Evolutionary conservation across 2,329 filamentous ascomycete species (phyloP).

Genomic region (Colletotrichum eleusines): DNA sequence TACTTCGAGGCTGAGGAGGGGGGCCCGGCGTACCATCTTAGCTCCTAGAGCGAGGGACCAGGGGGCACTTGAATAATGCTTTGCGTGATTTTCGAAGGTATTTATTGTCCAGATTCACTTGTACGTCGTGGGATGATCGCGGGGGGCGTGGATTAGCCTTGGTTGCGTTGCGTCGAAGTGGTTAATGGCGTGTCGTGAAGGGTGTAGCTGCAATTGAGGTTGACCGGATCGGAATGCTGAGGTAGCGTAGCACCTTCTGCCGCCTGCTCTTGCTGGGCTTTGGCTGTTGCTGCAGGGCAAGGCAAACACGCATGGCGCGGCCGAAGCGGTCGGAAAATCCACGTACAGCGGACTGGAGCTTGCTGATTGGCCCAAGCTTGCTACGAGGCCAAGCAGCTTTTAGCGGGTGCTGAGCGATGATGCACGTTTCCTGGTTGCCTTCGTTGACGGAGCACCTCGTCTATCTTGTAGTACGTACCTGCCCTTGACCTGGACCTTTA

Average conservation of each 20-base stretch:
- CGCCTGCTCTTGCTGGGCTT: conserved; percentile 40
- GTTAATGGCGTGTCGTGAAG: conserved; percentile 38
- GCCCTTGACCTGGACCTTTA: background rate
- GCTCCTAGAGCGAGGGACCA: conserved; percentile 42
- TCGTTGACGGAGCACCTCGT: conserved; percentile 34
- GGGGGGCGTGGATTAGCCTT: conserved; percentile 26
- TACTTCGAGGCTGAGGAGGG: conserved; percentile 34
- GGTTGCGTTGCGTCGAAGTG: conserved; percentile 29
- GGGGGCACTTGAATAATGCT: conserved; percentile 17
- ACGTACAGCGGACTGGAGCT: conserved; percentile 36
- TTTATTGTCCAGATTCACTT: background rate
- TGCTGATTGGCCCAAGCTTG: conserved; percentile 44
- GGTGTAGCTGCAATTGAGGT: conserved; percentile 42
- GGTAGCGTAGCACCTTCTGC: conserved; percentile 44
- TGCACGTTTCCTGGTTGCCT: conserved; percentile 41
- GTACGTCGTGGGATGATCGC: conserved; percentile 23
- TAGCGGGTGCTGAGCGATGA: conserved; percentile 26
- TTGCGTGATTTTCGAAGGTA: background rate
- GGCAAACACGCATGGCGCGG: conserved; percentile 60
- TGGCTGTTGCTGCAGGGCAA: conserved; percentile 45
- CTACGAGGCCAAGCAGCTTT: too few relatives aligned
- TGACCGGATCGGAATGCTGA: conserved; percentile 45
- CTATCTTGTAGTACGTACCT: conserved; percentile 43
- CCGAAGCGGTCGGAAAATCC: conserved; percentile 44
- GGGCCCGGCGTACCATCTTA: conserved; percentile 43